Base-by-base conservation (phyloP, 108 stramenopile species). In the Fragilariopsis cylindrus region DNA sequence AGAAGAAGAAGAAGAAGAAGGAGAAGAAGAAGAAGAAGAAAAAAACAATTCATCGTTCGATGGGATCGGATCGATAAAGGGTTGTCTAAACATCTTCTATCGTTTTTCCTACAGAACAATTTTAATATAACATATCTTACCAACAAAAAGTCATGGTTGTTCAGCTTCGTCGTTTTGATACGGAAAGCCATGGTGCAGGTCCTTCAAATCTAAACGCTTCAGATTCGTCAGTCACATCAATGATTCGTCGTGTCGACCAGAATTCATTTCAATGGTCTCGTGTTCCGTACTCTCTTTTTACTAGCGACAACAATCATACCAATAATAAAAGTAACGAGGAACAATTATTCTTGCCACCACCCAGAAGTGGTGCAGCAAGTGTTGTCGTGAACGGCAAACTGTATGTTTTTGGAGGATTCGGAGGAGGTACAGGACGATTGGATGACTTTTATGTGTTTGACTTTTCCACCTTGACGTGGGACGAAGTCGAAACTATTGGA, bases 391-490 rank as follows among this genome's bases (percentile, higher is more conserved):
- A 85, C 43, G 86, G 74, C 12, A 81, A 85, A 60, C 70, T 97
- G 15, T 96, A 92, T 79, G 86, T 96, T 87, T 96, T 93, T 72
- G 96, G 90, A 7, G 90, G 83, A 43, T 85, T 80, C 63, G 78
- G 92, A 12, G 90, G 88, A 12, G 95, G 94, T 0, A 93, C 90
- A 6, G 95, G 95, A 18, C 83, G 95, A 39, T 80, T 96, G 21
- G 93, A 96, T 70, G 97, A 97, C 75, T 97, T 97, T 70, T 97
- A 90, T 66, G 81, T 84, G 73, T 95, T 81, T 76, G 74, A 77
- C 67, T 95, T 95, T 71, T 81, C 81, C 18, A 78, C 76, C 21
- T 65, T 79, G 15, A 69, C 79, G 45, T 88, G 97, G 97, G 73
- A 91, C 57, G 70, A 85, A 67, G 87, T 96, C 44, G 65, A 88